Evolutionary conservation across 2,329 filamentous ascomycete species (phyloP).

Genomic region (Grosmannia serpens): DNA sequence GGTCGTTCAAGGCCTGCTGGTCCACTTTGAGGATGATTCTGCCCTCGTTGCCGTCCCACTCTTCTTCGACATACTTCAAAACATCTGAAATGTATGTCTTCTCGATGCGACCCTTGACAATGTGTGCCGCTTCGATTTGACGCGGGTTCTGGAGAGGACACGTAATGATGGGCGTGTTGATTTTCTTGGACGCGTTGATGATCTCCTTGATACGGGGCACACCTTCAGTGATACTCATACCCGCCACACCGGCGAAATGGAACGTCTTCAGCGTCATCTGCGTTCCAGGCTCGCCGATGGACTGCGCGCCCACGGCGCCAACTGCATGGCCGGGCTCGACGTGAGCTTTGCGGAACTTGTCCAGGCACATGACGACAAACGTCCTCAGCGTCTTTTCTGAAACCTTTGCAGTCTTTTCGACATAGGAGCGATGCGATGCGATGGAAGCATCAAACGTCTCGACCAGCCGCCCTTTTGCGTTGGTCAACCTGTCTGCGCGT

Average conservation of each 20-base stretch:
- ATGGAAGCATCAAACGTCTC: slow-evolving; percentile 20
- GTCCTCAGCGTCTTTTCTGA: slow-evolving; percentile 59
- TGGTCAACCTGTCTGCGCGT: slow-evolving; percentile 45
- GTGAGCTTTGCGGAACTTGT: slow-evolving; percentile 83
- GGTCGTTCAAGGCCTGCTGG: slow-evolving; percentile 61
- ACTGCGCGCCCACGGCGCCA: slow-evolving; percentile 91
- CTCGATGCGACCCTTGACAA: slow-evolving; percentile 88
- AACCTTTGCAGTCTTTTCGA: slow-evolving; percentile 72
- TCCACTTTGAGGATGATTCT: slow-evolving; percentile 77
- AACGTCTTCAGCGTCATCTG: slow-evolving; percentile 99
- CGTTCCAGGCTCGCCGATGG: slow-evolving; percentile 94
- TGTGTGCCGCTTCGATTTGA: slow-evolving; percentile 67
- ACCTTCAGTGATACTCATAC: slow-evolving; percentile 99
- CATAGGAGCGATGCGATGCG: slow-evolving; percentile 25
- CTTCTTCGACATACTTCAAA: slow-evolving; percentile 72
- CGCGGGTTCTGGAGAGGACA: slow-evolving; percentile 71
- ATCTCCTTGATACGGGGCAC: slow-evolving; percentile 99
- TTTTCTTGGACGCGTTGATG: slow-evolving; percentile 91
- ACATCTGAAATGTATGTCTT: slow-evolving; percentile 84
- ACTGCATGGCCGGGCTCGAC: slow-evolving; percentile 94
- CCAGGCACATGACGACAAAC: slow-evolving; percentile 73
- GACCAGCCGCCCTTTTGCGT: slow-evolving; percentile 35
- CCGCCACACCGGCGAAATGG: slow-evolving; percentile 98
- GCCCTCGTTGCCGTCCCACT: slow-evolving; percentile 67
- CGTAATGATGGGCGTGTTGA: slow-evolving; percentile 87